These are phyloP conservation scores for Candida ascalaphidarum DNA, from an alignment of 805 yeast genomes.

Conservation along the genomic window DNA sequence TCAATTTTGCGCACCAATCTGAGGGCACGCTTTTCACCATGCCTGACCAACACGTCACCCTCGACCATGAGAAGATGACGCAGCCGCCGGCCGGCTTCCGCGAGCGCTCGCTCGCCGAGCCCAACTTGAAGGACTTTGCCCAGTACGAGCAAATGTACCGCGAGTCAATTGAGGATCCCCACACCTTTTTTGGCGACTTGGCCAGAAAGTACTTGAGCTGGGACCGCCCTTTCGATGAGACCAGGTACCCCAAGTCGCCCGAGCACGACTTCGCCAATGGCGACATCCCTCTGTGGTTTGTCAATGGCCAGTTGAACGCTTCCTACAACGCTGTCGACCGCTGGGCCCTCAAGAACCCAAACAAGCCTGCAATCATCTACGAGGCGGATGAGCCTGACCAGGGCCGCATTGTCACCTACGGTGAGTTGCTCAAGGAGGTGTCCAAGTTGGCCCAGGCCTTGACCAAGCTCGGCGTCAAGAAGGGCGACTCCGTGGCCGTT, in stretches of 20 bases:
- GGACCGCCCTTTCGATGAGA: slow-evolving; percentile 70
- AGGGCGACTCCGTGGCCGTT: slow-evolving; percentile 95
- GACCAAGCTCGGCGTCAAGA: slow-evolving; percentile 74
- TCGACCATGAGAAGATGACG: background rate
- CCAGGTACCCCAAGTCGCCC: slow-evolving; percentile 50
- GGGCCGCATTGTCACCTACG: slow-evolving; percentile 70
- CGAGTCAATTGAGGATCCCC: slow-evolving; percentile 74
- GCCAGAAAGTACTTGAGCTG: slow-evolving; percentile 71
- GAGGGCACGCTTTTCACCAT: too few relatives aligned
- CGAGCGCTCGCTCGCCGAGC: slow-evolving; percentile 6
- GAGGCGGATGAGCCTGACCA: slow-evolving; percentile 89
- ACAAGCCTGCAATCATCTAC: slow-evolving; percentile 76
- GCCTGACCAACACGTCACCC: too few relatives aligned
- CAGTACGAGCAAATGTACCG: slow-evolving; percentile 41
- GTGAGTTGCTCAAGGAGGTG: slow-evolving; percentile 78
- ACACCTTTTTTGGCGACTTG: slow-evolving; percentile 65
- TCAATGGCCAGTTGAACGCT: slow-evolving; percentile 90
- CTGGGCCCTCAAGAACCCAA: slow-evolving; percentile 83
- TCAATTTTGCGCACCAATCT: too few relatives aligned
- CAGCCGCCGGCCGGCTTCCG: slow-evolving; percentile 11
- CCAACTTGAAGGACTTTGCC: slow-evolving; percentile 8
- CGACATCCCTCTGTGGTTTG: slow-evolving; percentile 81
- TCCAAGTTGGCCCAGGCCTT: slow-evolving; percentile 81
- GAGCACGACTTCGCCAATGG: slow-evolving; percentile 44
- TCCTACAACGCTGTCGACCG: slow-evolving; percentile 91